These are phyloP conservation scores for Ilyonectria robusta DNA, from an alignment of 2,329 filamentous ascomycete species.

Conservation along the genomic window DNA sequence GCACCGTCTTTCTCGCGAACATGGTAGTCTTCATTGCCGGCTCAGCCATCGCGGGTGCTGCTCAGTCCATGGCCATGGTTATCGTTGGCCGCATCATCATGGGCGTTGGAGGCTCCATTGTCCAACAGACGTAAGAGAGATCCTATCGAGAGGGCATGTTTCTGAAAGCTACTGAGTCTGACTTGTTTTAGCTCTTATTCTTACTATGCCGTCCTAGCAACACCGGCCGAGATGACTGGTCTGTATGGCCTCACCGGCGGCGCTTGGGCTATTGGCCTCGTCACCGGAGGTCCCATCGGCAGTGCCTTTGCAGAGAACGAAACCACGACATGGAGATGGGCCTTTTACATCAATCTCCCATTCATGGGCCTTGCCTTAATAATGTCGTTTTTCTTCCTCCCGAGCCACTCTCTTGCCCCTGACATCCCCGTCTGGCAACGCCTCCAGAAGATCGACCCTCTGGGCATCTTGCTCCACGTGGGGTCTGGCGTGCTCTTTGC, in stretches of 20 bases:
- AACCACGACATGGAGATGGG: constrained; percentile 60
- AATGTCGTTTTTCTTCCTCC: constrained; percentile 60
- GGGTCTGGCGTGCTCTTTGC: constrained; percentile 56
- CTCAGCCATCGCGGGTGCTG: constrained; percentile 49
- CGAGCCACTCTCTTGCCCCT: constrained; percentile 52
- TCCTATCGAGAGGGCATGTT: no score
- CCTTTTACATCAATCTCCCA: constrained; percentile 67
- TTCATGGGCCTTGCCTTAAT: constrained; percentile 57
- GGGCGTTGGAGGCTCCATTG: constrained; percentile 49
- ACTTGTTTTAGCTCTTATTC: constrained; percentile 21
- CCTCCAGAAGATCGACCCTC: constrained; percentile 49
- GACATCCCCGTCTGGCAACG: constrained; percentile 31
- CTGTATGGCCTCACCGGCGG: constrained; percentile 48
- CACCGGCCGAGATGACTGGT: constrained; percentile 41
- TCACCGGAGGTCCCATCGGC: constrained; percentile 44
- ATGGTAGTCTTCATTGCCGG: constrained; percentile 48
- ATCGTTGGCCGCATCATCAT: constrained; percentile 52
- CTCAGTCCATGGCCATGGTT: constrained; percentile 47
- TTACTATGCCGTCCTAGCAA: constrained; percentile 47
- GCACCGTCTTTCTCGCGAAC: constrained; percentile 45
- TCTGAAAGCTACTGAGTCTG: background rate
- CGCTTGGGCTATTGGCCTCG: constrained; percentile 43
- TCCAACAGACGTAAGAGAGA: constrained; percentile 50
- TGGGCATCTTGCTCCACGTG: constrained; percentile 50
- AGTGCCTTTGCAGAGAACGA: constrained; percentile 53